Percentiles rank a stretch among this genome's conserved stretches.
Conservation (phyloP, 371 early-diverging fungal genomes). For the Mucor ambiguus region DNA sequence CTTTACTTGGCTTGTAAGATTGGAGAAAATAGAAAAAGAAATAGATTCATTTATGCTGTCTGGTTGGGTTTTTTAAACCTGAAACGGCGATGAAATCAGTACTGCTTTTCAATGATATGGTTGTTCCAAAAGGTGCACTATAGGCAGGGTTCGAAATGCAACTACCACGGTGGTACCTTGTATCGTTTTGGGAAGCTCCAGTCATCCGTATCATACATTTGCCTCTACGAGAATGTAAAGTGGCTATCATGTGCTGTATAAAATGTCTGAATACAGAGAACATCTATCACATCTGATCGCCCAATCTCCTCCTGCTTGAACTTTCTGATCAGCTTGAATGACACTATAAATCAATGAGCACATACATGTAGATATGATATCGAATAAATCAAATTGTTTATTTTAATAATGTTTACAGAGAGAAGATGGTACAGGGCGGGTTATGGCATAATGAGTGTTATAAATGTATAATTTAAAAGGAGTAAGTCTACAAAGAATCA, state of each 20-base stretch:
- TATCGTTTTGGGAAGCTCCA: no score
- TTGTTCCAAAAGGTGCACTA: background rate
- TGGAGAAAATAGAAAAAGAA: background rate
- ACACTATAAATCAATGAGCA: no score
- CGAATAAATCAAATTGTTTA: background rate
- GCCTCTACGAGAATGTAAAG: no score
- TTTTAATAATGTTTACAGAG: background rate
- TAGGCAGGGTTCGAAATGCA: no score
- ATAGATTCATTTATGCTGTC: background rate
- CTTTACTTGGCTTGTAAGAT: background rate
- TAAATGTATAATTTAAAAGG: background rate
- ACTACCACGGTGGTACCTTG: no score
- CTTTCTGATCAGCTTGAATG: no score
- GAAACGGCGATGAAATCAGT: background rate
- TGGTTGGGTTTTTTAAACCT: background rate
- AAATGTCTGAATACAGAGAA: no score
- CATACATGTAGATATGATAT: no score
- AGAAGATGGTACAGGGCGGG: slow-evolving; percentile 15
- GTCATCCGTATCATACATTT: no score
- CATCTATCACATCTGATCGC: no score
- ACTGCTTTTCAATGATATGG: background rate
- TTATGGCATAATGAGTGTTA: background rate
- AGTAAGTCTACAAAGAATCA: background rate
- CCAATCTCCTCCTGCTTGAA: no score
- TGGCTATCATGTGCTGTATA: no score